Conservation (phyloP, 768 basidiomycete species). For the Pleurotus platypus region DNA sequence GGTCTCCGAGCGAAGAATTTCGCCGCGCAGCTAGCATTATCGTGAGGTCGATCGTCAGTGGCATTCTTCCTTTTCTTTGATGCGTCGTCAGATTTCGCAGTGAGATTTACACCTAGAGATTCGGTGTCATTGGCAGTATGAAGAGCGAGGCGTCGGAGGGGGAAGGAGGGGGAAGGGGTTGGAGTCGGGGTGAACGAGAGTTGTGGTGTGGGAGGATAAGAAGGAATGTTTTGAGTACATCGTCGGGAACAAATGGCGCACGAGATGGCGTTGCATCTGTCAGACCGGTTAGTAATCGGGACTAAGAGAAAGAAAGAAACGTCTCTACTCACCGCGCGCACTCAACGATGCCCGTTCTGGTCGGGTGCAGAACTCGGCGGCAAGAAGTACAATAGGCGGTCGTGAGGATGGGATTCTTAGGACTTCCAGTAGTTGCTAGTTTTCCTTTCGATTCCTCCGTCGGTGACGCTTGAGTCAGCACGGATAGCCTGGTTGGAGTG, state of each 20-base stretch:
- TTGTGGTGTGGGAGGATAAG: slow-evolving; percentile 33
- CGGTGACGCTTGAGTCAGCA: neutral
- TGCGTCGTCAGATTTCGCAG: slow-evolving; percentile 9
- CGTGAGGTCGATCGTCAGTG: neutral
- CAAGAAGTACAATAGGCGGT: slow-evolving; percentile 12
- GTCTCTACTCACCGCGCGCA: slow-evolving; percentile 10
- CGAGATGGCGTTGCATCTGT: slow-evolving; percentile 35
- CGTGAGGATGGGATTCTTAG: too few species aligned
- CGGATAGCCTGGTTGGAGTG: neutral
- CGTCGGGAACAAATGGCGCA: slow-evolving; percentile 44
- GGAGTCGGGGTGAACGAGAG: slow-evolving; percentile 36
- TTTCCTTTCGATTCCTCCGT: neutral
- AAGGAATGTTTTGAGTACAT: slow-evolving; percentile 32
- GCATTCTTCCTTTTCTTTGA: neutral
- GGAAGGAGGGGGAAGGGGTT: slow-evolving; percentile 23
- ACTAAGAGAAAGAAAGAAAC: neutral
- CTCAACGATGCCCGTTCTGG: neutral
- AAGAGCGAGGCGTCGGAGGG: slow-evolving; percentile 26
- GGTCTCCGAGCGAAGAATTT: neutral
- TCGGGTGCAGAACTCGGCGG: slow-evolving; percentile 13
- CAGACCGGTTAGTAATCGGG: neutral
- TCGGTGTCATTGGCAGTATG: slow-evolving; percentile 18
- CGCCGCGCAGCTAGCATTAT: neutral
- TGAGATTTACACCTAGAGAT: slow-evolving; percentile 12
- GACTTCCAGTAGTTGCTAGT: neutral